These are phyloP conservation scores for Pyricularia grisea DNA, from an alignment of 2,329 filamentous ascomycete genomes.

Conservation along the genomic window DNA sequence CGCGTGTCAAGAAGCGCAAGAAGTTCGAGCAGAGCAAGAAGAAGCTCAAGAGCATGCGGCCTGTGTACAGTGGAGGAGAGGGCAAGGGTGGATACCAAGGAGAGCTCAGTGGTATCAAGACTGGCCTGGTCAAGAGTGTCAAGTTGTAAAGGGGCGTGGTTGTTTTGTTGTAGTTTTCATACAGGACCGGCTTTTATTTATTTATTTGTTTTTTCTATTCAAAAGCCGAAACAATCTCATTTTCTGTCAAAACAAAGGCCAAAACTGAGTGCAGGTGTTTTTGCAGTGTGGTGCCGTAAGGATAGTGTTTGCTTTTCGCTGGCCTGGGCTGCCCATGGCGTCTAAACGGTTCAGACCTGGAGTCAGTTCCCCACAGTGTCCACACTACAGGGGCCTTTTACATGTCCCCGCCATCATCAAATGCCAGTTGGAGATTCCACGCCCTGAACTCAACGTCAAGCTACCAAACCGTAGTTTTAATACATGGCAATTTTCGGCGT, in stretches of 20 bases:
- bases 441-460: not conserved
- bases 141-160: conserved; percentile 53
- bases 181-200: not conserved
- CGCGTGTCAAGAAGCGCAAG: conserved; percentile 95
- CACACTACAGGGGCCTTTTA: not conserved
- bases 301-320: not conserved
- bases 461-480: not conserved
- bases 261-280: no score
- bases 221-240: no score
- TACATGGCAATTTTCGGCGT: not conserved
- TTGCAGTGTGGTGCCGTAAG: no score
- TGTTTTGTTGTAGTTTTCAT: not conserved
- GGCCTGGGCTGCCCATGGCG: not conserved
- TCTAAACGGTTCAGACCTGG: not conserved
- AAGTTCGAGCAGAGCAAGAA: conserved; percentile 96
- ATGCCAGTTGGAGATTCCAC: not conserved
- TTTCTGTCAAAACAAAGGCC: no score
- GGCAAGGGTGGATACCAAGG: conserved; percentile 79
- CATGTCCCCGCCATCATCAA: not conserved
- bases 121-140: conserved; percentile 81
- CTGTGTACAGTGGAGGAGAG: conserved; percentile 78
- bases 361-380: not conserved
- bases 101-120: conserved; percentile 93
- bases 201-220: no score
- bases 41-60: conserved; percentile 79